Evolutionary conservation across 768 basidiomycete genomes (phyloP).

Genomic region (Mycena vulgaris): DNA sequence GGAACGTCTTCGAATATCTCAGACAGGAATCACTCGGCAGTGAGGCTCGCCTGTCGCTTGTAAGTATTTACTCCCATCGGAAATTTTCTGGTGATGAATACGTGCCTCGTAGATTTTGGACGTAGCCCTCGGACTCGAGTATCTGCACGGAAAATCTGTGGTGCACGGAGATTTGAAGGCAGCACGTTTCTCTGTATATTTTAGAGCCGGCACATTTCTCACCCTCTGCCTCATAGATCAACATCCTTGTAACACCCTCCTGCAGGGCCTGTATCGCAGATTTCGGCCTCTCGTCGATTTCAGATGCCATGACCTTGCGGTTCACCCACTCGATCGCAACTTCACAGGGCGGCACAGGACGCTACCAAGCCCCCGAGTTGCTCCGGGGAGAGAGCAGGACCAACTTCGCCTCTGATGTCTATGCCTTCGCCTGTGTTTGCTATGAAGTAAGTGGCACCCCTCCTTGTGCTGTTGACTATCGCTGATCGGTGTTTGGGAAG

Average conservation of each 20-base stretch:
- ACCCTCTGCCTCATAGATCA: slow-evolving; percentile 48
- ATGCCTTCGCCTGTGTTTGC: slow-evolving; percentile 58
- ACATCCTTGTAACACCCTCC: slow-evolving; percentile 61
- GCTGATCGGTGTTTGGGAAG: neutral
- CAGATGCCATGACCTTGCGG: slow-evolving; percentile 38
- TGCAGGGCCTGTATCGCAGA: slow-evolving; percentile 65
- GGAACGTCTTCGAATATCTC: slow-evolving; percentile 42
- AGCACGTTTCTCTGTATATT: no score
- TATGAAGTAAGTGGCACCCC: slow-evolving; percentile 47
- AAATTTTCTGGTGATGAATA: neutral
- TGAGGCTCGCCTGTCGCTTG: slow-evolving; percentile 2
- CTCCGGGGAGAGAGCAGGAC: slow-evolving; percentile 39
- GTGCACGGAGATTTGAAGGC: no score
- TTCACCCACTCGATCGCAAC: slow-evolving; percentile 38
- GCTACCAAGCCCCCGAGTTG: slow-evolving; percentile 57
- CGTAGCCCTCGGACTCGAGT: slow-evolving; percentile 32
- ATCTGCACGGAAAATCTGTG: no score
- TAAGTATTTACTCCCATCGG: neutral
- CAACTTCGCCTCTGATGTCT: slow-evolving; percentile 52
- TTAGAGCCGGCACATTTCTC: neutral
- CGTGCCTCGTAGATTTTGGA: slow-evolving; percentile 22
- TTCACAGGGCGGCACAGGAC: slow-evolving; percentile 47
- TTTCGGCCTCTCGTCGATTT: slow-evolving; percentile 61
- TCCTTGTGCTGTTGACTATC: neutral
- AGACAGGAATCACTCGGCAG: neutral